These are phyloP conservation scores for Botryosphaeria dothidea DNA, from an alignment of 2,329 filamentous ascomycete species.

Conservation along the genomic window DNA sequence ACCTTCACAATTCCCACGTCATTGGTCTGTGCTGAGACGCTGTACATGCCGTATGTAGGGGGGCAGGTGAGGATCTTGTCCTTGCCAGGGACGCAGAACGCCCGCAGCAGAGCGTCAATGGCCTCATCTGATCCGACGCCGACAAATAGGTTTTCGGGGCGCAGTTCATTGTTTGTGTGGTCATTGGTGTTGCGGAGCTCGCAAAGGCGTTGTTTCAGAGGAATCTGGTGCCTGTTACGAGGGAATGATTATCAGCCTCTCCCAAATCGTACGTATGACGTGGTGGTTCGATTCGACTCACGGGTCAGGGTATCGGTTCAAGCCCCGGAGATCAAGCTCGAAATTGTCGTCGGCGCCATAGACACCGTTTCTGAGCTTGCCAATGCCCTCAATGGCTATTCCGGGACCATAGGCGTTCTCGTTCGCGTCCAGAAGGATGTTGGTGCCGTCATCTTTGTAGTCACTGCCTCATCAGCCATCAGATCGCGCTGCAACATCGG, in stretches of 20 bases:
- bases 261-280: neutral
- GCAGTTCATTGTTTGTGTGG: slow-evolving; percentile 76
- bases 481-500: slow-evolving; percentile 24
- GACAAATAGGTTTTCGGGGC: slow-evolving; percentile 84
- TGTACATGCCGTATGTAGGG: slow-evolving; percentile 98
- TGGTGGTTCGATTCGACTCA: slow-evolving; percentile 32
- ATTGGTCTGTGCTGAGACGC: slow-evolving; percentile 91
- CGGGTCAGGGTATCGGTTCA: slow-evolving; percentile 95
- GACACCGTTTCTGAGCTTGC: slow-evolving; percentile 49
- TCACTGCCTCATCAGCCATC: slow-evolving; percentile 61
- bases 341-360: slow-evolving; percentile 46
- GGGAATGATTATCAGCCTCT: neutral
- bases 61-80: slow-evolving; percentile 95
- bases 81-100: slow-evolving; percentile 83
- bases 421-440: slow-evolving; percentile 94
- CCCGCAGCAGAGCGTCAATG: slow-evolving; percentile 89
- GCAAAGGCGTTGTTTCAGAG: slow-evolving; percentile 86
- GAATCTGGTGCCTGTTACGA: slow-evolving; percentile 65
- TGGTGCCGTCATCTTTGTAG: slow-evolving; percentile 97
- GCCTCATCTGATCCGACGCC: slow-evolving; percentile 96
- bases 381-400: slow-evolving; percentile 55
- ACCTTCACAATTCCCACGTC: slow-evolving; percentile 84
- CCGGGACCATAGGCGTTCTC: slow-evolving; percentile 95
- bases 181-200: slow-evolving; percentile 72
- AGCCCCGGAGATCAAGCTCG: slow-evolving; percentile 72